phyloP scores from a whole-genome alignment of 2,329 filamentous ascomycete genomes.

The Dryadomyces sulphureus region DNA sequence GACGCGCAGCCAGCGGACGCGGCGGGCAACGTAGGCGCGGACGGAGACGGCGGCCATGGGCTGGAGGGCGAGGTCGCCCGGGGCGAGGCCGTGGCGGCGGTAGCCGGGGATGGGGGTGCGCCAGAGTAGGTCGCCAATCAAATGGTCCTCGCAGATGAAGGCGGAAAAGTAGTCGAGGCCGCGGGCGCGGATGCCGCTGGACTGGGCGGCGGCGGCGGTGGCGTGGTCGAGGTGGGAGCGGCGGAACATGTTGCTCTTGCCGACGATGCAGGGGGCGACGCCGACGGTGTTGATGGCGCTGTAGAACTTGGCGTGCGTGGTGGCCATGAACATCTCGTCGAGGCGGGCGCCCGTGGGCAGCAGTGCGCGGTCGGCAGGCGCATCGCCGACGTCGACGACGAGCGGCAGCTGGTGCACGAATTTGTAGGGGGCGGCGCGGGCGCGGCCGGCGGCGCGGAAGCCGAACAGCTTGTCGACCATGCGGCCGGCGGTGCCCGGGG shows the following conservation, averaged over 20 bases:
- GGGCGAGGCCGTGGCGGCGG: slow-evolving; percentile 67
- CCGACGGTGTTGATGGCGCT: slow-evolving; percentile 88
- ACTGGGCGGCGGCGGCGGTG: slow-evolving; percentile 34
- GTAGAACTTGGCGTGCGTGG: slow-evolving; percentile 94
- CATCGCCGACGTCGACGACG: slow-evolving; percentile 53
- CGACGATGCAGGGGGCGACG: slow-evolving; percentile 83
- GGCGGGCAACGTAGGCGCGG: slow-evolving; percentile 59
- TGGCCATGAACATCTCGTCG: slow-evolving; percentile 90
- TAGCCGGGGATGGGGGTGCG: slow-evolving; percentile 47
- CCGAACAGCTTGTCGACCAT: slow-evolving; percentile 85
- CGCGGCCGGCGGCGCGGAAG: slow-evolving; percentile 19
- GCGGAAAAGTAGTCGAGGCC: slow-evolving; percentile 89
- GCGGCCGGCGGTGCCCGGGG: slow-evolving; percentile 59
- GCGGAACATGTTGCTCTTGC: slow-evolving; percentile 98
- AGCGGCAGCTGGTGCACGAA: slow-evolving; percentile 91
- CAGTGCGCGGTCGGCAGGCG: too few relatives aligned
- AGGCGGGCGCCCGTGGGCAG: slow-evolving; percentile 66
- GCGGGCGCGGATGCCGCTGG: slow-evolving; percentile 27
- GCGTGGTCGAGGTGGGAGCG: slow-evolving; percentile 74
- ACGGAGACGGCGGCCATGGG: slow-evolving; percentile 75
- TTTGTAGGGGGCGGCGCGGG: slow-evolving; percentile 50
- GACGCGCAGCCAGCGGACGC: slow-evolving; percentile 82
- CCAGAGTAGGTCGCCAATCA: slow-evolving; percentile 90
- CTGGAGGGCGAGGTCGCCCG: slow-evolving; percentile 78
- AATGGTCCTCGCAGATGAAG: slow-evolving; percentile 95